Evolutionary conservation across 1,284 basidiomycete species (phyloP).

Genomic region (Athelia psychrophila): DNA sequence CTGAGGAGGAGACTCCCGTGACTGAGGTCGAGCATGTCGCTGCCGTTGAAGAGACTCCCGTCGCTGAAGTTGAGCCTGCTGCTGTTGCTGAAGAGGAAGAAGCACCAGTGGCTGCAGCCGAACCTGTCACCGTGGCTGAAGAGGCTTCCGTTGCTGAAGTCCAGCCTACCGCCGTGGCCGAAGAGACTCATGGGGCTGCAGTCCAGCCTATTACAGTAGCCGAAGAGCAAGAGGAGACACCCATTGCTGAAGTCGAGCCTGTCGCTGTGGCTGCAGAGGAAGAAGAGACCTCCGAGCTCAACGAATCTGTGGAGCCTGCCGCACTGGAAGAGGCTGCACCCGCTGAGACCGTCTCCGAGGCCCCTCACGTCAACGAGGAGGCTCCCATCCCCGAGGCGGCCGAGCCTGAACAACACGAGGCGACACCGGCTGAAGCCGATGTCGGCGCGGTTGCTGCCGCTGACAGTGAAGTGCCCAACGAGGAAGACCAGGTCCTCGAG

Average conservation of each 20-base stretch:
- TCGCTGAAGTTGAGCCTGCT: constrained; percentile 1
- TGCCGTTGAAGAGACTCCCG: constrained; percentile 4
- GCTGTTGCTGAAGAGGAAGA: constrained; percentile 1
- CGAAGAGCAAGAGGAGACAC: too few species aligned
- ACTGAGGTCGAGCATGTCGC: not conserved
- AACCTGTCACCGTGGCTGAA: not conserved
- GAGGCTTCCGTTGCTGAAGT: constrained; percentile 6
- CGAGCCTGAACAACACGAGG: constrained; percentile 1
- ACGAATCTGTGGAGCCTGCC: not conserved
- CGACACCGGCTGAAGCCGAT: not conserved
- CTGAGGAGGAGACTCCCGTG: constrained; percentile 1
- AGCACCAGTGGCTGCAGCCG: not conserved
- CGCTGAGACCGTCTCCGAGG: not conserved
- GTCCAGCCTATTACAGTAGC: too few species aligned
- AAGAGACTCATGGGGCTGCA: constrained; percentile 1
- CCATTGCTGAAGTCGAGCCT: constrained; percentile 7
- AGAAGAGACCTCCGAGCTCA: constrained; percentile 1
- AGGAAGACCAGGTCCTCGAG: too few species aligned
- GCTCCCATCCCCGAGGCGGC: not conserved
- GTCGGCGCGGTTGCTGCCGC: not conserved
- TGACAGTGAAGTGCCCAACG: not conserved
- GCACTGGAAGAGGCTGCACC: not conserved
- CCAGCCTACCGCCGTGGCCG: constrained; percentile 1
- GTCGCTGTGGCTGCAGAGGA: constrained; percentile 1
- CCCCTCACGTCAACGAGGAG: not conserved